Conservation (phyloP, 176 grass and related monocot species). For the Tillandsia fasciculata region DNA sequence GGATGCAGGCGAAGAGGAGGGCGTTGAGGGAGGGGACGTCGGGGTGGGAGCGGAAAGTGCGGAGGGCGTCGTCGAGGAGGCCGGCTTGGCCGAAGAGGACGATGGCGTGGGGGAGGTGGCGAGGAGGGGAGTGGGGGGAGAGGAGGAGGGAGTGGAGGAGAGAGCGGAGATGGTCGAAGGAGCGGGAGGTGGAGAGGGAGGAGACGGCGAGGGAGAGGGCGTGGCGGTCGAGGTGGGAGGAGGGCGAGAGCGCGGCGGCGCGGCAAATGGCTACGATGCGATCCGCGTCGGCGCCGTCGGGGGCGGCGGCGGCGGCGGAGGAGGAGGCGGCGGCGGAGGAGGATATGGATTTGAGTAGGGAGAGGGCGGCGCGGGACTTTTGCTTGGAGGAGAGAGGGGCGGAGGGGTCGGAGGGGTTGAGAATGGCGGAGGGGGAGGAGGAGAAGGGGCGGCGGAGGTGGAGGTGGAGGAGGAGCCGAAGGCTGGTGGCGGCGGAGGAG, state of each 20-base stretch:
- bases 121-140: conserved; percentile 33
- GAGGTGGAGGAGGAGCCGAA: conserved; percentile 35
- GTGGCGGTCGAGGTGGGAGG: conserved; percentile 44
- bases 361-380: conserved; percentile 57
- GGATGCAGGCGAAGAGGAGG: conserved; percentile 67
- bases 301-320: conserved; percentile 36
- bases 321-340: conserved; percentile 46
- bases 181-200: conserved; percentile 27
- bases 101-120: conserved; percentile 48
- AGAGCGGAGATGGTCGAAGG: conserved; percentile 21
- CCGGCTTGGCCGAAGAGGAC: conserved; percentile 63
- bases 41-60: conserved; percentile 49
- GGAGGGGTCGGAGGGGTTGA: conserved; percentile 50
- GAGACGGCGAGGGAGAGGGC: conserved; percentile 59
- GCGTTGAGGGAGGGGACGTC: conserved; percentile 62
- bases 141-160: conserved; percentile 30
- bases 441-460: conserved; percentile 7
- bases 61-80: conserved; percentile 62
- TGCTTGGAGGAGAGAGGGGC: conserved; percentile 41
- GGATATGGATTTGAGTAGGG: conserved; percentile 50
- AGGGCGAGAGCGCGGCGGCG: conserved; percentile 54
- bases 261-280: conserved; percentile 82
- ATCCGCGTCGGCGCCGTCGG: conserved; percentile 11
- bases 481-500: conserved; percentile 21
- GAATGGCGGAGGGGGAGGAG: conserved; percentile 42